These are phyloP conservation scores for Penicillium fimorum DNA, from an alignment of 495 filamentous ascomycete species.

Conservation along the genomic window DNA sequence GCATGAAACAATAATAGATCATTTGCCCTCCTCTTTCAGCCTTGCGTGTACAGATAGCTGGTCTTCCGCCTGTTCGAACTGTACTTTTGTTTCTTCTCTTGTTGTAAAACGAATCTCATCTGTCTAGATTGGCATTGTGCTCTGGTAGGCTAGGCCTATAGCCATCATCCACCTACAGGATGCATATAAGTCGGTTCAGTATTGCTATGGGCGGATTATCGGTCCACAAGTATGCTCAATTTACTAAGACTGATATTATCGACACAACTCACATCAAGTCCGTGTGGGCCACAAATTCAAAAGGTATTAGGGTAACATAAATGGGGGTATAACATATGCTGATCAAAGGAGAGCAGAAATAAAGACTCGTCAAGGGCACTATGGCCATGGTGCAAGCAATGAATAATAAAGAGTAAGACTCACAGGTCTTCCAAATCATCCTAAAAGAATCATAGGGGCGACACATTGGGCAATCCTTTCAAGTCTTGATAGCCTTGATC, in stretches of 20 bases:
- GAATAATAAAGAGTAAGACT: background rate
- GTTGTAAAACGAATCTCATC: constrained; percentile 36
- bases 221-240: background rate
- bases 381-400: background rate
- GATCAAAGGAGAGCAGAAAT: background rate
- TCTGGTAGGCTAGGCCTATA: constrained; percentile 6
- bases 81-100: constrained; percentile 37
- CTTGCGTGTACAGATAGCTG: constrained; percentile 55
- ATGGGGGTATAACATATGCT: background rate
- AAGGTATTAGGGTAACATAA: background rate
- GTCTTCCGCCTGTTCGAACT: constrained; percentile 45
- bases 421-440: background rate
- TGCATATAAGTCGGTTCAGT: background rate
- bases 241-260: background rate
- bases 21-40: constrained; percentile 24
- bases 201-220: background rate
- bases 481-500: constrained; percentile 3
- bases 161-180: background rate
- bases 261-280: background rate
- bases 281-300: background rate
- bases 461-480: background rate
- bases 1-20: constrained; percentile 30
- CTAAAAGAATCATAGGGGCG: background rate
- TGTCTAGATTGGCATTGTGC: constrained; percentile 30
- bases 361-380: background rate